Conservation (phyloP, 2,329 filamentous ascomycete species). For the Diaporthe ilicicola region DNA sequence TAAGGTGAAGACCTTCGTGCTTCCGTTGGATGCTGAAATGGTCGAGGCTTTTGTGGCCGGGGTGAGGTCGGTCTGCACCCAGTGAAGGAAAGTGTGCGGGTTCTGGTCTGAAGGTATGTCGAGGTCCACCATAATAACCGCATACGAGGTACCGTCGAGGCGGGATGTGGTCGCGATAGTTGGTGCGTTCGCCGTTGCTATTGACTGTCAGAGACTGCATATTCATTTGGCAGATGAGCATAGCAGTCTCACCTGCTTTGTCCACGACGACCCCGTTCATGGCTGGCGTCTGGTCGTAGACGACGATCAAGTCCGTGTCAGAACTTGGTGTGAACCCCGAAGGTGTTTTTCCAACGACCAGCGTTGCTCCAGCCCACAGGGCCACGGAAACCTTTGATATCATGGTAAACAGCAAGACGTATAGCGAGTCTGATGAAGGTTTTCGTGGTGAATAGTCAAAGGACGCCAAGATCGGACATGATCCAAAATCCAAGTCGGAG, state of each 20-base stretch:
- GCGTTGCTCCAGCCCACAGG: background rate
- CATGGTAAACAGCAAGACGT: background rate
- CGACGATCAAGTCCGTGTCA: background rate
- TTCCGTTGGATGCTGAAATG: conserved; percentile 29
- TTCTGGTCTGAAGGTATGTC: conserved; percentile 54
- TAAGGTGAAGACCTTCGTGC: conserved; percentile 42
- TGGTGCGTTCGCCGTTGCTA: background rate
- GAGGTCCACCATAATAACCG: conserved; percentile 53
- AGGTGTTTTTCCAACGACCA: conserved; percentile 22
- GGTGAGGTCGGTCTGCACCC: conserved; percentile 51
- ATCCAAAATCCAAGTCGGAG: background rate
- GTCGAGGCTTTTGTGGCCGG: conserved; percentile 36
- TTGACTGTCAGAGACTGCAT: background rate
- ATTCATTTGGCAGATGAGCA: rapidly evolving
- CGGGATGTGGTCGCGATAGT: conserved; percentile 2
- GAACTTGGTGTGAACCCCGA: background rate
- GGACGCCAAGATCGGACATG: background rate
- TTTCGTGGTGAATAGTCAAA: background rate
- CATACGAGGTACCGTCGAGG: conserved; percentile 41
- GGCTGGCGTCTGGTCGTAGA: background rate
- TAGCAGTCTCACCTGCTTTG: background rate
- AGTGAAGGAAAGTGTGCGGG: conserved; percentile 49
- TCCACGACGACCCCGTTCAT: background rate
- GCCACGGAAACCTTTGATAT: background rate
- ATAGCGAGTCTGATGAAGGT: background rate